Conservation (phyloP, 257 asterid species). For the Verbena officinalis region DNA sequence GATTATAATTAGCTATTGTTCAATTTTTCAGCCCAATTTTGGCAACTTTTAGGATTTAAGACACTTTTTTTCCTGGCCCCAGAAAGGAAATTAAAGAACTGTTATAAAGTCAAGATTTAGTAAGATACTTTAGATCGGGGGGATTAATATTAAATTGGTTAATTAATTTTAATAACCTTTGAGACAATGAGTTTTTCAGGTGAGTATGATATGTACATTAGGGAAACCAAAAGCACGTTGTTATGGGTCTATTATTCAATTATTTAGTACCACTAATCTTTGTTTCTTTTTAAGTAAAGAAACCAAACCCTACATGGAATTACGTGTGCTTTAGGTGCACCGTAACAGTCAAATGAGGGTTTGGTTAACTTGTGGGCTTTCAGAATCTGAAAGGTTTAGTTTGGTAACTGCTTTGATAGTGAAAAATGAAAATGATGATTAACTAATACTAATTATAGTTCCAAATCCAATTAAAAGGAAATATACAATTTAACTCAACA, state of each 20-base stretch:
- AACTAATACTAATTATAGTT: not conserved
- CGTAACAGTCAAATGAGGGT: not conserved
- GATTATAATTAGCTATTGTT: not conserved
- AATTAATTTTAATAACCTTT: not conserved
- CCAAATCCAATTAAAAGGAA: not conserved
- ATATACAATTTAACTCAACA: too few relatives aligned
- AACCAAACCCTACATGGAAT: not conserved
- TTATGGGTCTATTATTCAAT: not conserved
- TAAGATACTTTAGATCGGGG: not conserved
- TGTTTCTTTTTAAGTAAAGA: not conserved
- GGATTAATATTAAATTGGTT: not conserved
- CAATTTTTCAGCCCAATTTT: not conserved
- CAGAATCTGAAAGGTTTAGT: not conserved
- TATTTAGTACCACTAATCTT: not conserved
- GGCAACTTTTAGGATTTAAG: not conserved
- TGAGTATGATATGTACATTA: not conserved
- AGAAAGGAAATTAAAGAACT: not conserved
- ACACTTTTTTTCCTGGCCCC: conserved; percentile 1
- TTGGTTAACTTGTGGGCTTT: not conserved
- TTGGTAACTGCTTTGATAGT: not conserved
- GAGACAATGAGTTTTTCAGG: not conserved
- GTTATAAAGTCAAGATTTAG: not conserved
- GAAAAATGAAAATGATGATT: not conserved
- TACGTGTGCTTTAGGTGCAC: conserved; percentile 10
- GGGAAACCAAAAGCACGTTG: not conserved